These are phyloP conservation scores for Phyllosticta capitalensis DNA, from an alignment of 2,329 filamentous ascomycete genomes.

Conservation along the genomic window DNA sequence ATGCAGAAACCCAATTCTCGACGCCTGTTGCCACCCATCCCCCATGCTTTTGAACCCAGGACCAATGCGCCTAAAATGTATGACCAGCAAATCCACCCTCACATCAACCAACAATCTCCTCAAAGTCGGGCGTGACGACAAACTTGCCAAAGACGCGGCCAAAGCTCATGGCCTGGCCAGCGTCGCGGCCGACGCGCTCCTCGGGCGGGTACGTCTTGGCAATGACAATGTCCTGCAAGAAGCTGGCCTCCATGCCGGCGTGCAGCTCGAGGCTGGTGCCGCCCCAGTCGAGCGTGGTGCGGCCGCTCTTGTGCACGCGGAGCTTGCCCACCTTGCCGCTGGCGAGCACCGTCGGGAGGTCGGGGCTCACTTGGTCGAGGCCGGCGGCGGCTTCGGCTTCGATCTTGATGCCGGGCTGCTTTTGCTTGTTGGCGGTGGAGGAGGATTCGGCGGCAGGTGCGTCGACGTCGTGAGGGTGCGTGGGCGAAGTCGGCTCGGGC, in stretches of 20 bases:
- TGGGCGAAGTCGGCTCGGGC: conserved; percentile 13
- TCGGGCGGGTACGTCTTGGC: conserved; percentile 22
- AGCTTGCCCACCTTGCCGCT: conserved; percentile 51
- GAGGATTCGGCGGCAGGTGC: neutral
- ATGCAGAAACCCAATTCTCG: too few species aligned
- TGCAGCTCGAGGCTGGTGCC: conserved; percentile 49
- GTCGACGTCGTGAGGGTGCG: conserved; percentile 4
- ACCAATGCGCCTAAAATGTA: neutral
- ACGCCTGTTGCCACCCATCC: too few species aligned
- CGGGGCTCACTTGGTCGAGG: neutral
- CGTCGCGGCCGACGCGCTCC: conserved; percentile 25
- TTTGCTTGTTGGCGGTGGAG: neutral
- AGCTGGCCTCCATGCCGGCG: conserved; percentile 46
- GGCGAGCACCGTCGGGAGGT: conserved; percentile 31
- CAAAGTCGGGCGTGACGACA: conserved; percentile 53
- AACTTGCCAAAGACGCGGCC: conserved; percentile 57
- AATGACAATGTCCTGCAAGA: conserved; percentile 51
- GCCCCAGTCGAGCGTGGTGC: conserved; percentile 54
- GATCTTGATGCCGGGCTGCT: conserved; percentile 19
- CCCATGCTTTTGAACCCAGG: too few species aligned
- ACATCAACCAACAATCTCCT: conserved; percentile 35
- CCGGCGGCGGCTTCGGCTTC: conserved; percentile 21
- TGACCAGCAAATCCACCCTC: neutral
- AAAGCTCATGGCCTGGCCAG: conserved; percentile 44
- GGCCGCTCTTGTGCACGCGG: conserved; percentile 51